phyloP scores from a whole-genome alignment of 257 asterid genomes.

The Ilex asprella region DNA sequence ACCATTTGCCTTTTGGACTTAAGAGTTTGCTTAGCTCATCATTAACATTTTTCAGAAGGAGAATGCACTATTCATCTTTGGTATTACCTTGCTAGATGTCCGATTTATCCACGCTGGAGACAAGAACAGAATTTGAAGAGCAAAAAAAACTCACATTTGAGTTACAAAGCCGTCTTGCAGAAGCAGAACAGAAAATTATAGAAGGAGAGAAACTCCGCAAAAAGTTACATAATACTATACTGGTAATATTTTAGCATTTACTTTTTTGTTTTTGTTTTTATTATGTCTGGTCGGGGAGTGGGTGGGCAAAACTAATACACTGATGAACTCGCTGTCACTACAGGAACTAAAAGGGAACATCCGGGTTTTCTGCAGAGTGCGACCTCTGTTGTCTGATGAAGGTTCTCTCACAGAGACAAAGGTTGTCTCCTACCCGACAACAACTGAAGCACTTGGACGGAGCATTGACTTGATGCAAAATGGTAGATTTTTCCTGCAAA shows the following conservation, averaged over 20 bases:
- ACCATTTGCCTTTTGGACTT: too few relatives aligned
- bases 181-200: conserved; percentile 65
- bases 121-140: conserved; percentile 65
- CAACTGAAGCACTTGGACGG: conserved; percentile 64
- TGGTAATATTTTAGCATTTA: conserved; percentile 40
- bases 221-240: conserved; percentile 83
- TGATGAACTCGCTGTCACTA: conserved; percentile 4
- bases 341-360: conserved; percentile 96
- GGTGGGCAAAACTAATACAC: too few relatives aligned
- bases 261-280: neutral
- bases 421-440: conserved; percentile 67
- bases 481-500: conserved; percentile 34
- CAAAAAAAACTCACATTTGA: conserved; percentile 44
- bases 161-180: conserved; percentile 59
- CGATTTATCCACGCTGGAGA: conserved; percentile 54
- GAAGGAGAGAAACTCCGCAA: conserved; percentile 92
- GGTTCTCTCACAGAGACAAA: conserved; percentile 50
- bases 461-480: conserved; percentile 75
- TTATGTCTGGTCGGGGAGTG: neutral
- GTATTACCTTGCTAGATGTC: conserved; percentile 43
- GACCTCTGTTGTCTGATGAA: conserved; percentile 81
- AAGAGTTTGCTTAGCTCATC: too few relatives aligned
- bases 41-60: too few relatives aligned
- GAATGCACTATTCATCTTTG: neutral
- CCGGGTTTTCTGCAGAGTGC: conserved; percentile 89